Base-by-base conservation (phyloP, 2,329 filamentous ascomycete species). In the Ophiostoma himal-ulmi region DNA sequence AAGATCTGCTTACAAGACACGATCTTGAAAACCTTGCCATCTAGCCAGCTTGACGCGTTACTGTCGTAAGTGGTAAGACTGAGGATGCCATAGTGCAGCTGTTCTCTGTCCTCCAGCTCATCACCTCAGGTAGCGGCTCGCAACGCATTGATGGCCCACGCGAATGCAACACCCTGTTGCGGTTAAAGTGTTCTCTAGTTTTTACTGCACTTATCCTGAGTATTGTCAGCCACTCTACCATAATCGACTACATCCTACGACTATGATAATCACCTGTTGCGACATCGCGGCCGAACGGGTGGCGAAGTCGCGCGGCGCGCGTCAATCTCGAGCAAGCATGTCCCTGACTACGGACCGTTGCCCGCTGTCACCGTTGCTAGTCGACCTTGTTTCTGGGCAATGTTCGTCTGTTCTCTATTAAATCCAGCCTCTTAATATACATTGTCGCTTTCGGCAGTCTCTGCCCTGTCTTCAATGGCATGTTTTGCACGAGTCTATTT, bases 251-350 rank as follows among this genome's bases (percentile, higher is more conserved):
- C 41, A 44, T 44, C 41, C 48, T 57, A 22, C 22, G 52, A 26
- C 26, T 22, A 57, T 48, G 6, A 14, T 57, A 22, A 57, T 57
- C 52, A 26, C 52, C 52, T 57, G 52, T 26, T 57, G 52, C 30
- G 20, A 68, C 68, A 41, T 57, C 69, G 57, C 65, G 68, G 68
- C 34, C 68, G 57, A 71, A 68, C 65, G 54, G 65, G 68, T 70
- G 65, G 68, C 68, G 65, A 67, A 57, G 68, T 65, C 54, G 68
- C 64, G 68, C 64, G 52, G 68, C 64, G 68, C 64, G 52, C 57
- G 26, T 69, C 39, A 64, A 68, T 30, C 34, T 11, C 11, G n/a
- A 37, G 48, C 34, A 62, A 20, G 26, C 20, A 36, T 36, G 65
- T n/a, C 11, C 26, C 39, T 48, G 22, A 48, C 39, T 62, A 7